Base-by-base conservation (phyloP, 371 early-diverging fungal genomes). In the Zychaea mexicana region DNA sequence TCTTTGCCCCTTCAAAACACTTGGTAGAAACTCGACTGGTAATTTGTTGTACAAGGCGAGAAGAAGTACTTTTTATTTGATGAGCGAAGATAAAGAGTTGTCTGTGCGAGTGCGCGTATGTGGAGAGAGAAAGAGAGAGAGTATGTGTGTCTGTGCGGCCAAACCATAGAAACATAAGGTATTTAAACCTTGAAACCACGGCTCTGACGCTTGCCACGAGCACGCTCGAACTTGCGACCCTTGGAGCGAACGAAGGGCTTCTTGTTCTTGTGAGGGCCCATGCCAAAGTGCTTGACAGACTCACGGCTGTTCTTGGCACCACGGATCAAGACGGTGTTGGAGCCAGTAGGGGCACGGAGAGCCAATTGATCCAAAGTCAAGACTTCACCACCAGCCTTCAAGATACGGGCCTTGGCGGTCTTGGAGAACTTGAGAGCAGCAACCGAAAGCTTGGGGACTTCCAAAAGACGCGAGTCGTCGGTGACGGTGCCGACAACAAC, bases 191-290 rank as follows among this genome's bases (percentile, higher is more conserved):
- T 94, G 93, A 90, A 96, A 76, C 96, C 96, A 77, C 95, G 93
- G 81, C 90, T 90, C 74, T 93, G 90, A 90, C 99, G 93, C 82
- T 97, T 94, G 90, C 98, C 98, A 95, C 99, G 97, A 77, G 98
- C 98, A 64, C 88, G 85, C 86, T 98, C 98, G 86, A 97, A 97
- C 93, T 99, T 99, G 88, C 99, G 93, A 67, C 99, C 99, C 94
- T 98, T 97, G 85, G 94, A 92, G 76, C 94, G 93, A 78, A 97
- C 94, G 78, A 92, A 97, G 74, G 99, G 99, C 91, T 84, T 85
- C 79, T 78, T 79, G 73, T 86, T 76, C 85, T 89, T 88, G 73
- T 89, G 87, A 77, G 96, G 95, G 55, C 84, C 87, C 72, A 83
- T 71, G 61, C 83, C 84, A 62, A 85, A 88, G 91, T 98, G 98